A percentile compares a stretch with the other conserved stretches of the same genome.
phyloP scores from a whole-genome alignment of 192 early-diverging fungal genomes.

The Geranomyces variabilis region DNA sequence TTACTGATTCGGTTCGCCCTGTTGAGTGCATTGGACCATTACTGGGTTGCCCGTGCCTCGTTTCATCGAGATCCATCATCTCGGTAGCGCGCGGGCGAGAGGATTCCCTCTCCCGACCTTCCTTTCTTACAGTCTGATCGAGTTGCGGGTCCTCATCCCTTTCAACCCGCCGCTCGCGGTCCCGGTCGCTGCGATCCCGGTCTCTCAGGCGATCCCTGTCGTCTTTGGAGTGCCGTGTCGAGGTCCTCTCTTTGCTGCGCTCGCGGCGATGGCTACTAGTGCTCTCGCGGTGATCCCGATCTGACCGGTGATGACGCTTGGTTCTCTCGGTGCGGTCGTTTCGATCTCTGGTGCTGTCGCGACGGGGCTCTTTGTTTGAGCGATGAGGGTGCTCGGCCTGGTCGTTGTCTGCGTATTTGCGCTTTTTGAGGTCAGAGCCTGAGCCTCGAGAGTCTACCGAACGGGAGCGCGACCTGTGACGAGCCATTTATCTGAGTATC shows the following conservation, averaged over 20 bases:
- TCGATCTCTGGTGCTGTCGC: background rate
- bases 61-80: slow-evolving; percentile 2
- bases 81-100: slow-evolving; percentile 11
- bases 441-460: slow-evolving; percentile 11
- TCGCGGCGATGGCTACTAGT: slow-evolving; percentile 2
- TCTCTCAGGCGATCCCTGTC: slow-evolving; percentile 52
- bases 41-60: slow-evolving; percentile 14
- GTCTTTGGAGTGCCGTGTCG: slow-evolving; percentile 27
- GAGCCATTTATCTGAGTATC: slow-evolving; percentile 3
- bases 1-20: slow-evolving; percentile 4
- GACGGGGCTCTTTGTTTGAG: background rate
- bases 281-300: slow-evolving; percentile 1
- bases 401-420: background rate
- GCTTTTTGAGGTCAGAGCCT: background rate
- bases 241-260: slow-evolving; percentile 23
- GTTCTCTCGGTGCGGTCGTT: background rate
- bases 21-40: slow-evolving; percentile 30
- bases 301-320: slow-evolving; percentile 2
- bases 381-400: background rate
- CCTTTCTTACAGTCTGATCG: slow-evolving; percentile 28
- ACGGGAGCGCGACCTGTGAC: slow-evolving; percentile 29
- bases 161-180: slow-evolving; percentile 27
- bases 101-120: background rate
- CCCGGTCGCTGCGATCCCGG: slow-evolving; percentile 34
- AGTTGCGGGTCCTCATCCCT: slow-evolving; percentile 6